A percentile compares a stretch with the other conserved stretches of the same genome.
Conservation (phyloP, 2,329 filamentous ascomycete genomes). For the Hypoxylon sp. region DNA sequence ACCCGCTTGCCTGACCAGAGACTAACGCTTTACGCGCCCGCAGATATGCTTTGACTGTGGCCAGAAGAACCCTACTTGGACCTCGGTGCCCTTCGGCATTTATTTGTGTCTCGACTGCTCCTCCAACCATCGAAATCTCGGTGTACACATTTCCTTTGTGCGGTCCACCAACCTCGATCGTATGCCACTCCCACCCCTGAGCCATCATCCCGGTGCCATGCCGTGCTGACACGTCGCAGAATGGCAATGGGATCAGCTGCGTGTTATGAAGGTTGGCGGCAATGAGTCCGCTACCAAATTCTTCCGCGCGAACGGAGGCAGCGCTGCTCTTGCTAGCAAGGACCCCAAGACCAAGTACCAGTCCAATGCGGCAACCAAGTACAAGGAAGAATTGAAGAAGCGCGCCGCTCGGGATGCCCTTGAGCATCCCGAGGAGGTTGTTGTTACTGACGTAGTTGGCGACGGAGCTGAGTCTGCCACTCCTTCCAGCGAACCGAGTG, state of each 20-base stretch:
- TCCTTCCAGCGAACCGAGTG: conserved; percentile 80
- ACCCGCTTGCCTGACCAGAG: not conserved
- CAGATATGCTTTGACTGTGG: conserved; percentile 97
- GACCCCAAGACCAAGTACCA: conserved; percentile 97
- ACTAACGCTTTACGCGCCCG: conserved; percentile 11
- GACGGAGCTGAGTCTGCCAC: conserved; percentile 72
- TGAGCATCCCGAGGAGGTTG: conserved; percentile 86
- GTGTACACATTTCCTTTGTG: conserved; percentile 98
- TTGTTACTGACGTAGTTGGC: conserved; percentile 75
- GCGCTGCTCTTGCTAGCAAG: conserved; percentile 92
- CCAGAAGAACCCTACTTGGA: conserved; percentile 98
- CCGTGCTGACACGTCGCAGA: conserved; percentile 57
- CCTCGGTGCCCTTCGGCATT: conserved; percentile 94
- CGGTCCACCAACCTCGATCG: conserved; percentile 97
- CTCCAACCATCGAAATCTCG: conserved; percentile 94
- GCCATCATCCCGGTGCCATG: not conserved
- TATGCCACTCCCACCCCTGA: conserved; percentile 60
- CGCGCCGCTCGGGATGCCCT: conserved; percentile 83
- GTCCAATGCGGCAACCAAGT: conserved; percentile 90
- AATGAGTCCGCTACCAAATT: conserved; percentile 98
- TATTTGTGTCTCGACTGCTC: conserved; percentile 99
- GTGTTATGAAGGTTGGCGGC: conserved; percentile 96
- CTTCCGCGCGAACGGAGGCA: conserved; percentile 96
- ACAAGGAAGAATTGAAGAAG: conserved; percentile 95
- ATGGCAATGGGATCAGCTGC: conserved; percentile 99